Evolutionary conservation across 2,329 filamentous ascomycete genomes (phyloP).

Genomic region (Hirsutella rhossiliensis): DNA sequence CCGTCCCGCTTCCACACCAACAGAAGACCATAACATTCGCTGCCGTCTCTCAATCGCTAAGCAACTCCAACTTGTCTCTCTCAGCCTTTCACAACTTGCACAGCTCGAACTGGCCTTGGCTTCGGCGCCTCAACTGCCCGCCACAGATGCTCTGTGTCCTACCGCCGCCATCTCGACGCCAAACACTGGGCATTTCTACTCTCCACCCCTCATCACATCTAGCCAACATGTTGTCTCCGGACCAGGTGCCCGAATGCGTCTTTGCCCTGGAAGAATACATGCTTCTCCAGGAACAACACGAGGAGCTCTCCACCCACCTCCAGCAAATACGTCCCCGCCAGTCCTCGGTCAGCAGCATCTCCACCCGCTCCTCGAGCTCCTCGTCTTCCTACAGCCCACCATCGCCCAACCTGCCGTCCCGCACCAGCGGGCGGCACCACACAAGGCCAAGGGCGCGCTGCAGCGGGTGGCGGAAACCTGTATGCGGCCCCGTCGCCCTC

Average conservation of each 20-base stretch:
- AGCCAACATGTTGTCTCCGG: conserved; percentile 16
- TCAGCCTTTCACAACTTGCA: no score
- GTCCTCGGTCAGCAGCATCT: conserved; percentile 17
- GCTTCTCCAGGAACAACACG: conserved; percentile 40
- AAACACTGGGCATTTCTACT: background rate
- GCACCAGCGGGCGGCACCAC: conserved; percentile 14
- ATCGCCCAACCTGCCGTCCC: conserved; percentile 4
- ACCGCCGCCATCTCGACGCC: background rate
- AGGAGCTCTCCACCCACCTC: conserved; percentile 38
- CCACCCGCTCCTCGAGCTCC: conserved; percentile 37
- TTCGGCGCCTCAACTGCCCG: no score
- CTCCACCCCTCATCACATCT: background rate
- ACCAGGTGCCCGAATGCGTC: conserved; percentile 22
- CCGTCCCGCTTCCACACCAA: no score
- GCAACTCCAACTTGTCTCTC: no score
- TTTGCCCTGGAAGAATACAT: conserved; percentile 43
- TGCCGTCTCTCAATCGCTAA: no score
- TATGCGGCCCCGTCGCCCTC: conserved; percentile 14
- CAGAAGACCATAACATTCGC: no score
- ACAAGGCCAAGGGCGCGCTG: conserved; percentile 16
- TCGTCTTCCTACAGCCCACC: conserved; percentile 38
- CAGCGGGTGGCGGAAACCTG: conserved; percentile 20
- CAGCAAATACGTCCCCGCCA: conserved; percentile 35
- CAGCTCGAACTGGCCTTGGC: no score
- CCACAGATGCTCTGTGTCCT: background rate